Conservation (phyloP, 179 eudicot species). For the Monotropa hypopitys region DNA sequence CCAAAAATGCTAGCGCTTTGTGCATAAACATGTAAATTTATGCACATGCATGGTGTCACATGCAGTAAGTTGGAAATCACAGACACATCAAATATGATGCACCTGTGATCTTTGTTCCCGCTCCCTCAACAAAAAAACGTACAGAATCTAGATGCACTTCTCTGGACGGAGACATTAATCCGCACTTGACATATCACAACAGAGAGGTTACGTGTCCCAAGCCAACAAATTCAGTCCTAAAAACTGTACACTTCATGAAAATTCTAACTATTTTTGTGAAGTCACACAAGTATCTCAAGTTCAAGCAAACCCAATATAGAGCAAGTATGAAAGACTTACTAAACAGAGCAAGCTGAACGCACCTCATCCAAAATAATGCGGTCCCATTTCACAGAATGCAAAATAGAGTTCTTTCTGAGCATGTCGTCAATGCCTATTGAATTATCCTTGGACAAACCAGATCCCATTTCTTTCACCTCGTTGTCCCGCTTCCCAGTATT, state of each 20-base stretch:
- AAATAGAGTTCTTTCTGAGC: conserved; percentile 29
- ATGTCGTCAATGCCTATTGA: conserved; percentile 17
- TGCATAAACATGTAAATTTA: neutral
- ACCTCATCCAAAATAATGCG: conserved; percentile 91
- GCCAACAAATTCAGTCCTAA: neutral
- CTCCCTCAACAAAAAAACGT: neutral
- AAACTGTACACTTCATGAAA: neutral
- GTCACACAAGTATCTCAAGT: neutral
- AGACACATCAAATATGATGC: neutral
- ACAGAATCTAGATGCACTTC: neutral
- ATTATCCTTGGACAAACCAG: conserved; percentile 20
- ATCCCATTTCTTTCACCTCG: conserved; percentile 10
- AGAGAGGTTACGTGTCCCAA: neutral
- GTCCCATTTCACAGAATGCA: conserved; percentile 83
- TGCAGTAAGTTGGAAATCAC: neutral
- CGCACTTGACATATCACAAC: neutral
- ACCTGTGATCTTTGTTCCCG: neutral
- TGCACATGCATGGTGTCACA: neutral
- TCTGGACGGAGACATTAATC: neutral
- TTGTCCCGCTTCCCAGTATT: conserved; percentile 14
- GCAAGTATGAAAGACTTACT: conserved; percentile 3
- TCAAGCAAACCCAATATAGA: neutral
- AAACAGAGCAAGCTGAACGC: conserved; percentile 9
- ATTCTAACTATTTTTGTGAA: neutral
- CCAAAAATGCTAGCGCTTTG: neutral